phyloP scores from a whole-genome alignment of 768 basidiomycete species.

The Lentinula lateritia region DNA sequence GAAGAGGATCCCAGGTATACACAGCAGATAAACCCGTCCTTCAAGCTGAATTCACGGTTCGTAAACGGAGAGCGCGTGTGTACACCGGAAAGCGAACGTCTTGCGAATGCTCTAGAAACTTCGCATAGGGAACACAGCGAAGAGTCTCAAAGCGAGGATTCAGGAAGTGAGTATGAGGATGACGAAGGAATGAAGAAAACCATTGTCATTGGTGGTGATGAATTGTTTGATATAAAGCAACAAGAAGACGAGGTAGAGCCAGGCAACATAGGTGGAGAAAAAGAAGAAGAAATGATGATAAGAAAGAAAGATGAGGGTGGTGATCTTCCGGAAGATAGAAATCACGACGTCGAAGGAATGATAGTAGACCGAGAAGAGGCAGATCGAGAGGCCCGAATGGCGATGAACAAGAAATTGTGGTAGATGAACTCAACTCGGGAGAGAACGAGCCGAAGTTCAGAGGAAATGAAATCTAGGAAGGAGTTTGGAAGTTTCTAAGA shows the following conservation, averaged over 20 bases:
- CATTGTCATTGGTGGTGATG: neutral
- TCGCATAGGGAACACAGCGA: slow-evolving; percentile 2
- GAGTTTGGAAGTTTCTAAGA: too few relatives aligned
- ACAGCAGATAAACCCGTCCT: slow-evolving; percentile 1
- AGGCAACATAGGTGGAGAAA: neutral
- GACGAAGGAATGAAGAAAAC: neutral
- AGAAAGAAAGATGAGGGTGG: neutral
- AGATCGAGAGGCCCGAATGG: neutral
- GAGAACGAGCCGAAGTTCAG: too few relatives aligned
- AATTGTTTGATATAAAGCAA: neutral
- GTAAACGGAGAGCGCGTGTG: neutral
- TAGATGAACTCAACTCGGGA: too few relatives aligned
- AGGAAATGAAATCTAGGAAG: too few relatives aligned
- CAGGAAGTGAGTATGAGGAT: neutral
- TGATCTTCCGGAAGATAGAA: neutral
- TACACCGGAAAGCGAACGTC: neutral
- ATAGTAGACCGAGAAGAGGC: neutral
- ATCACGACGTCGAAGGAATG: neutral
- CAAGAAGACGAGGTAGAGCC: neutral
- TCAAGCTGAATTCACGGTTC: neutral
- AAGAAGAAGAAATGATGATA: neutral
- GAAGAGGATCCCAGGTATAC: neutral
- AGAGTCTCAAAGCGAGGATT: slow-evolving; percentile 4
- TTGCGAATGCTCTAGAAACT: neutral
- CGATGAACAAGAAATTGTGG: neutral